Conservation (phyloP, 345 rosid genomes). For the Rhodomyrtus tomentosa region DNA sequence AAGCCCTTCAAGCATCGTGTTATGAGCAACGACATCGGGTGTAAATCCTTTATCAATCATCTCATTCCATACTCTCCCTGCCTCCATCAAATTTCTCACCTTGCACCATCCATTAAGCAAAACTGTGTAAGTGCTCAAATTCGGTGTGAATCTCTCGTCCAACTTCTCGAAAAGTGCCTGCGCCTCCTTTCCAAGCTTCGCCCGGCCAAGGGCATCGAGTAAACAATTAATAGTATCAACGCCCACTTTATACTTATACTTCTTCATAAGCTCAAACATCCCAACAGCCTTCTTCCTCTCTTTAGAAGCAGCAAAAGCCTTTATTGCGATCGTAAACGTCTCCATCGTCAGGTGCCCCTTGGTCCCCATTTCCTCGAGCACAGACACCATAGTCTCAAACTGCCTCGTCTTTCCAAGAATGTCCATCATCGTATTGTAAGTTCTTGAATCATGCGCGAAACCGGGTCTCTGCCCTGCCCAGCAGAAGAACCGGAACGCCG, state of each 20-base stretch:
- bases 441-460: conserved; percentile 60
- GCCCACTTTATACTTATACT: conserved; percentile 52
- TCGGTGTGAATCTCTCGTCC: conserved; percentile 60
- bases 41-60: conserved; percentile 75
- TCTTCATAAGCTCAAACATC: conserved; percentile 86
- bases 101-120: conserved; percentile 79
- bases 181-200: conserved; percentile 84
- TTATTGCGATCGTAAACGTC: conserved; percentile 58
- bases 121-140: conserved; percentile 63
- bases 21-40: conserved; percentile 64
- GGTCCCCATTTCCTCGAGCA: conserved; percentile 84
- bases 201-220: conserved; percentile 72
- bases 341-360: conserved; percentile 56
- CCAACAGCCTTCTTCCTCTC: conserved; percentile 92
- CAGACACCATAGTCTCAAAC: conserved; percentile 74
- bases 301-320: conserved; percentile 76
- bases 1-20: conserved; percentile 76
- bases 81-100: conserved; percentile 79
- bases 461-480: conserved; percentile 69
- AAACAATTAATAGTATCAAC: conserved; percentile 59
- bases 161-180: conserved; percentile 58
- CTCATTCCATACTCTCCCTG: conserved; percentile 79
- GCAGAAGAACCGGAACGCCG: conserved; percentile 69
- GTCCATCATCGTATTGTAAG: conserved; percentile 62
- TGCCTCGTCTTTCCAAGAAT: conserved; percentile 70